phyloP scores from a whole-genome alignment of 768 basidiomycete genomes.

The Podaxis rugospora region DNA sequence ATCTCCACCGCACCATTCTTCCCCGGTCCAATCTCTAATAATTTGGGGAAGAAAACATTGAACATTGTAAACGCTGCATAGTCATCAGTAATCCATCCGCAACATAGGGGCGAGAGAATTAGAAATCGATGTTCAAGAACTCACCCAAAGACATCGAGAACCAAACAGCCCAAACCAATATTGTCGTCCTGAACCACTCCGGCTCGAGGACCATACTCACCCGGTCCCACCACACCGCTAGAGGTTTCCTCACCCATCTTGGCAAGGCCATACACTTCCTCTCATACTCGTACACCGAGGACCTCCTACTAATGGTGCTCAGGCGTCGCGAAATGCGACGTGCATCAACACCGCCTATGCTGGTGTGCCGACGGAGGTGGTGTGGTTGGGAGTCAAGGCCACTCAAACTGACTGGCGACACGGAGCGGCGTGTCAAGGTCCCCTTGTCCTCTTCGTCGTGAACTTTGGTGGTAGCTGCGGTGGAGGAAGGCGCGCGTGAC shows the following conservation, averaged over 20 bases:
- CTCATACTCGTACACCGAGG: conserved; percentile 40
- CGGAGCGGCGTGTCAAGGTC: not conserved
- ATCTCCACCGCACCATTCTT: conserved; percentile 13
- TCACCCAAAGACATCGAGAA: conserved; percentile 70
- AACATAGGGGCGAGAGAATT: not conserved
- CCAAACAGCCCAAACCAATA: conserved; percentile 81
- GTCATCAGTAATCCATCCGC: not conserved
- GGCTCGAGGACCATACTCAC: conserved; percentile 67
- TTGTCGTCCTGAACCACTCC: conserved; percentile 72
- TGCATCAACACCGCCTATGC: not conserved
- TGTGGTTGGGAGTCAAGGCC: not conserved
- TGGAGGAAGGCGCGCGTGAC: not conserved
- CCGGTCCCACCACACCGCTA: conserved; percentile 67
- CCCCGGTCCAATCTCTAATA: conserved; percentile 59
- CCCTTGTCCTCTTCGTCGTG: not conserved
- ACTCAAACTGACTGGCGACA: not conserved
- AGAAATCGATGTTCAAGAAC: conserved; percentile 17
- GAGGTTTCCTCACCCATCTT: conserved; percentile 48
- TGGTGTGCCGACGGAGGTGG: not conserved
- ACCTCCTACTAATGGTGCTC: conserved; percentile 23
- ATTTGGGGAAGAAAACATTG: conserved; percentile 86
- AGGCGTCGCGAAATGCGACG: conserved; percentile 12
- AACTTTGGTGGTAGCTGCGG: not conserved
- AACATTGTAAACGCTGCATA: conserved; percentile 81
- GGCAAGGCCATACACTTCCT: conserved; percentile 44